Evolutionary conservation across 805 yeast species (phyloP).

Genomic region (Kodamaea hsintzibuensis): DNA sequence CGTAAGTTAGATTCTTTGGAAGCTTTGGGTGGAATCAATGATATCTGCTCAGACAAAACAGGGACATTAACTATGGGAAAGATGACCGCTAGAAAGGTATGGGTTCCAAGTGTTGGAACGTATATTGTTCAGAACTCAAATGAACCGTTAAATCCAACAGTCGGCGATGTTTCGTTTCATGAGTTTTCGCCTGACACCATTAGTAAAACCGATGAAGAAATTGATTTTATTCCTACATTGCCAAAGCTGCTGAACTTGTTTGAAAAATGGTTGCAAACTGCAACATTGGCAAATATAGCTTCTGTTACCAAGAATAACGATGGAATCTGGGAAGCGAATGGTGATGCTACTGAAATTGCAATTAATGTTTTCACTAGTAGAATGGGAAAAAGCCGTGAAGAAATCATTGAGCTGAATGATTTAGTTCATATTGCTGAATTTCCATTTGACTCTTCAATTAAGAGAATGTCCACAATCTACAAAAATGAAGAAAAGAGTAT

Average conservation of each 20-base stretch:
- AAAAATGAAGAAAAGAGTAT: conserved; percentile 5
- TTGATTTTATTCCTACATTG: conserved; percentile 36
- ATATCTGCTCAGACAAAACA: conserved; percentile 89
- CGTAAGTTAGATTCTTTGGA: conserved; percentile 39
- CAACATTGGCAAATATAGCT: conserved; percentile 43
- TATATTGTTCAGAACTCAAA: conserved; percentile 32
- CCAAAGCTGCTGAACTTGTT: conserved; percentile 19
- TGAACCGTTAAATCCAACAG: conserved; percentile 38
- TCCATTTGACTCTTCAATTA: conserved; percentile 35
- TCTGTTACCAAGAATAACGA: conserved; percentile 34
- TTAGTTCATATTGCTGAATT: conserved; percentile 27
- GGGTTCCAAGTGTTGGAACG: conserved; percentile 38
- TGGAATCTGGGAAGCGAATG: conserved; percentile 38
- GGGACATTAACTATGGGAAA: conserved; percentile 41
- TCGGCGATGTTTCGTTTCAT: conserved; percentile 40
- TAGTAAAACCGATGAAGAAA: conserved; percentile 34
- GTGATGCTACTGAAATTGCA: conserved; percentile 40
- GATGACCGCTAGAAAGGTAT: conserved; percentile 38
- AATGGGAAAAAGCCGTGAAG: conserved; percentile 22
- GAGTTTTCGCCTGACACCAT: conserved; percentile 29
- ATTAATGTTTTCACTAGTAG: conserved; percentile 34
- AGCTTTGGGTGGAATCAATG: conserved; percentile 47
- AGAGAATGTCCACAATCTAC: conserved; percentile 33
- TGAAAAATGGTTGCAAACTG: conserved; percentile 31
- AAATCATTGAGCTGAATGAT: conserved; percentile 13